Evolutionary conservation across 495 filamentous ascomycete species (phyloP), one percentile per base, ranked within the genome.

Genomic region (Glonium stellatum): DNA sequence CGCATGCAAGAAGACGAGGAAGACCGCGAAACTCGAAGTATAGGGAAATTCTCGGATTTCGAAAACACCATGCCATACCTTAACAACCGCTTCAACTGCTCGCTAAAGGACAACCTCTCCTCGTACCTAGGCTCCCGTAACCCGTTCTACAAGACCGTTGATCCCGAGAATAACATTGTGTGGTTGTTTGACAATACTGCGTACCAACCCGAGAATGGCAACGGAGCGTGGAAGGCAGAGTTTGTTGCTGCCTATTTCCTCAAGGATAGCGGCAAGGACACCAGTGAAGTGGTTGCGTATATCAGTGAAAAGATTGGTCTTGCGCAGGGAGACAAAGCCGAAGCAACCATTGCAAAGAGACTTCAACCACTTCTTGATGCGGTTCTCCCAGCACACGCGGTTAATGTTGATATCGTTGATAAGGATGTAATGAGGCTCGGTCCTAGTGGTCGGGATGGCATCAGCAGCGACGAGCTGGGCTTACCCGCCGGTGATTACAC

Each of bases 151-250:
- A 72, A 71, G 1, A 61, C 61, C 13, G 75, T 77, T 42, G 69
- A 82, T 49, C 73, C 75, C 31, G 68, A 74, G 18, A 73, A 74
- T 27, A 83, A 96, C 62, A 81, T 79, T 10, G 85, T 97, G 22
- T 97, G 92, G 92, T 76, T 97, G 12, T 72, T 97, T 41, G 90
- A 97, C 75, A 97, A 93, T 66, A 90, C 89, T 8, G 92, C 90
- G 5, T 95, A 85, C 69, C 82, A 82, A 50, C 66, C 70, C 21
- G 63, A 51, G 54, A 53, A 63, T 27, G 58, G 65, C 2, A 23
- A 72, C 5, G 61, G 59, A 27, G 42, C 63, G 23, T 96, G 89
- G 90, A 77, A 87, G 59, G 87, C 86, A 5, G 89, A 96, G 62
- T 87, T 89, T 56, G 83, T 95, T 0, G 81, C 86, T 1, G 88